These are phyloP conservation scores for Musa balbisiana DNA, from an alignment of 202 grass and related monocot genomes.

Conservation along the genomic window DNA sequence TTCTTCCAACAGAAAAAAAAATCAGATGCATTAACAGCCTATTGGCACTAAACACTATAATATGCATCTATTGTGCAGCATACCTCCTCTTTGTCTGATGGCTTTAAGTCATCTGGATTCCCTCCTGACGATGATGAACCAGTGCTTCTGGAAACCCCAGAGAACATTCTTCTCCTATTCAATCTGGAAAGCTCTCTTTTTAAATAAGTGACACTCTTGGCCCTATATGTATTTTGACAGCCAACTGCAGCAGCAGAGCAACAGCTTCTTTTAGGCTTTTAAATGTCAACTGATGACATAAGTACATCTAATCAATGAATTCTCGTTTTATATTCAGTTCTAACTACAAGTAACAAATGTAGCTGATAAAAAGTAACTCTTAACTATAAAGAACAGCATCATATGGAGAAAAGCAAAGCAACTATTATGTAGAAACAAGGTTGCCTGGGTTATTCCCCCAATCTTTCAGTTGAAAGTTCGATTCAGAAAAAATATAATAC, in stretches of 20 bases:
- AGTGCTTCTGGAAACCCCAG: conserved; percentile 31
- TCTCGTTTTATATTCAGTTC: not conserved
- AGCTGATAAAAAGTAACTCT: not conserved
- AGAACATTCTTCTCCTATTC: conserved; percentile 28
- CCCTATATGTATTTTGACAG: not conserved
- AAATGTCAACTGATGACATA: not conserved
- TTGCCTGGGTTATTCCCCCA: too few relatives aligned
- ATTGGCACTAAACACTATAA: not conserved
- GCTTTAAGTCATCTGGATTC: conserved; percentile 33
- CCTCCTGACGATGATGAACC: conserved; percentile 31
- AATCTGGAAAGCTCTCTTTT: conserved; percentile 17
- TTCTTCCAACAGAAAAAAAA: not conserved
- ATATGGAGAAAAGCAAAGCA: not conserved
- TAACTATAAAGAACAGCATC: not conserved
- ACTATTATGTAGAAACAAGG: too few relatives aligned
- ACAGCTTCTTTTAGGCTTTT: not conserved
- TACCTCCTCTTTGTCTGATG: conserved; percentile 58
- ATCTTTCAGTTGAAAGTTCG: too few relatives aligned
- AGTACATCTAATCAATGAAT: too few relatives aligned
- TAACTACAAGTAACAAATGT: not conserved
- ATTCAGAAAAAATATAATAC: too few relatives aligned
- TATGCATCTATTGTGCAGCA: not conserved
- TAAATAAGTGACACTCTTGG: conserved; percentile 13
- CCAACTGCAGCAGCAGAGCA: not conserved
- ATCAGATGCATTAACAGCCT: not conserved